Percentiles rank a stretch among this genome's conserved stretches.
These are phyloP conservation scores for Aspergillus ellipticus DNA, from an alignment of 495 filamentous ascomycete species.

Conservation along the genomic window DNA sequence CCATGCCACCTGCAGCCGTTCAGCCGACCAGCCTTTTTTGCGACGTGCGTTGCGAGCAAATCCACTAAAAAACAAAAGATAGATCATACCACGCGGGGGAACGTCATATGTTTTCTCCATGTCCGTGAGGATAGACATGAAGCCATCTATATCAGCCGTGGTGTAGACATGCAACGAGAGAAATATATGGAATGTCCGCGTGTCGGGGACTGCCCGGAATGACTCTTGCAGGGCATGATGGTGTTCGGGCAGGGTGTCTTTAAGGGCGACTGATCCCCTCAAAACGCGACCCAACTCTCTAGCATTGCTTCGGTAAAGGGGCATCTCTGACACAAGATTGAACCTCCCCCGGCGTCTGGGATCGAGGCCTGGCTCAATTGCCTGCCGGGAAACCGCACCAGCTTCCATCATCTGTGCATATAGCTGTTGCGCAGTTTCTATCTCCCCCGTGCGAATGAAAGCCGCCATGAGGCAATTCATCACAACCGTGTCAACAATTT, in stretches of 20 bases:
- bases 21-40: slow-evolving; percentile 61
- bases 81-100: slow-evolving; percentile 41
- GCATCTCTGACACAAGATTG: slow-evolving; percentile 26
- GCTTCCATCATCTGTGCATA: slow-evolving; percentile 72
- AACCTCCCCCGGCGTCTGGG: slow-evolving; percentile 17
- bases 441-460: slow-evolving; percentile 69
- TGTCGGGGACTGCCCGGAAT: slow-evolving; percentile 39
- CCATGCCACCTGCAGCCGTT: slow-evolving; percentile 48
- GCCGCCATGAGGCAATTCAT: slow-evolving; percentile 81
- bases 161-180: slow-evolving; percentile 34
- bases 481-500: slow-evolving; percentile 83
- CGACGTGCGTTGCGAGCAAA: slow-evolving; percentile 69
- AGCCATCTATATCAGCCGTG: slow-evolving; percentile 33
- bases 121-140: slow-evolving; percentile 36
- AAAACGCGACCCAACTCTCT: slow-evolving; percentile 36
- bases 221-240: slow-evolving; percentile 37
- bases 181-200: slow-evolving; percentile 43
- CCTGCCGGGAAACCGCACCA: slow-evolving; percentile 26
- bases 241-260: slow-evolving; percentile 26
- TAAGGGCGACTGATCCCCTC: slow-evolving; percentile 28
- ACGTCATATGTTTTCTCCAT: slow-evolving; percentile 37
- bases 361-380: slow-evolving; percentile 8
- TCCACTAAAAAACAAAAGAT: slow-evolving; percentile 61
- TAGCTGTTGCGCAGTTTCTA: slow-evolving; percentile 66
- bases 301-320: slow-evolving; percentile 26